Conservation (phyloP, 306 rosid genomes). For the Spatholobus suberectus region DNA sequence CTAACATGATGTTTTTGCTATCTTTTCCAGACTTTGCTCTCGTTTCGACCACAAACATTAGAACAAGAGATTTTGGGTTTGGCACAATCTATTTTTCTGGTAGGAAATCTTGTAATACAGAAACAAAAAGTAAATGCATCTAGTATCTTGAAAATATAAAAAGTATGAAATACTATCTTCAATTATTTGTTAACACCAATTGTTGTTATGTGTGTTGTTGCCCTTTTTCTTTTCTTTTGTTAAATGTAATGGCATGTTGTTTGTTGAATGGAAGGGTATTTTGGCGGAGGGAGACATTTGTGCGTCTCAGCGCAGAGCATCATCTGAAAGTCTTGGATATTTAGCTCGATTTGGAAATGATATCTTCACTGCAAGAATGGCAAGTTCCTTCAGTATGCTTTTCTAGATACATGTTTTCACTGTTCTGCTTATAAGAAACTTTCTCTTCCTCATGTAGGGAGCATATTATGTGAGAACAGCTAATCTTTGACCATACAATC, state of each 20-base stretch:
- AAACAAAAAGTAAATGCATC: background rate
- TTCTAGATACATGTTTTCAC: constrained; percentile 22
- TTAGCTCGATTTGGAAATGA: constrained; percentile 97
- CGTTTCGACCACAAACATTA: constrained; percentile 70
- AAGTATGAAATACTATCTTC: background rate
- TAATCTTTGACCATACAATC: background rate
- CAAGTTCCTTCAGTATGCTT: constrained; percentile 45
- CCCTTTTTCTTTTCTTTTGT: background rate
- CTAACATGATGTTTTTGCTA: constrained; percentile 40
- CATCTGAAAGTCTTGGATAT: constrained; percentile 90
- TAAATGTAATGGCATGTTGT: constrained; percentile 15
- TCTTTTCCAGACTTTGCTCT: constrained; percentile 70
- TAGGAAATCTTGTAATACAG: constrained; percentile 38
- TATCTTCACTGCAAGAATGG: constrained; percentile 94
- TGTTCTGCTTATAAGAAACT: constrained; percentile 15
- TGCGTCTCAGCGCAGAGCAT: constrained; percentile 88
- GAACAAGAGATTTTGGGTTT: constrained; percentile 77
- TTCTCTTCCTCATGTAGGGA: background rate
- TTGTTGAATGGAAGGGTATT: constrained; percentile 68
- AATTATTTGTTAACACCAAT: background rate
- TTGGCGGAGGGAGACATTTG: constrained; percentile 93
- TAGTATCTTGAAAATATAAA: constrained; percentile 1
- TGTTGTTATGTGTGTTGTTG: constrained; percentile 2
- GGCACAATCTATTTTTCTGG: constrained; percentile 90
- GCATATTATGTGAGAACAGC: background rate